Conservation (phyloP, 1,139 yeast genomes). For the Sugiyamaella pinicola region DNA sequence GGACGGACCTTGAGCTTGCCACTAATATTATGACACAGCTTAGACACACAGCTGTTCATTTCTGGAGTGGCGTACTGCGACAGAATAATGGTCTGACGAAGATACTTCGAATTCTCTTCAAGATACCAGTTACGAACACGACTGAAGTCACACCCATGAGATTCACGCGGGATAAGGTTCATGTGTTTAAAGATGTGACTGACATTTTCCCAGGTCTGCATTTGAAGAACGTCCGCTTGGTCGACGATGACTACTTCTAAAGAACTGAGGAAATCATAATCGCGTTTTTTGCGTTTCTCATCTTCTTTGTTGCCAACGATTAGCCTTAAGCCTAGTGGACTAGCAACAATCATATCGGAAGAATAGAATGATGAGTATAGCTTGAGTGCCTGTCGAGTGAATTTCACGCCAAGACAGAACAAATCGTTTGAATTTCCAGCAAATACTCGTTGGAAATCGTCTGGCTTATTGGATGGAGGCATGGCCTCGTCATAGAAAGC, state of each 20-base stretch:
- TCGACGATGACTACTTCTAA: constrained; percentile 81
- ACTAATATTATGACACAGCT: constrained; percentile 60
- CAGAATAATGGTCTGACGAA: constrained; percentile 79
- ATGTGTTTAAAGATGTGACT: constrained; percentile 64
- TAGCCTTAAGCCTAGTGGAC: constrained; percentile 88
- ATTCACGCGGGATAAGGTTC: constrained; percentile 75
- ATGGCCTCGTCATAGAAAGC: constrained; percentile 62
- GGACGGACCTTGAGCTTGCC: constrained; percentile 56
- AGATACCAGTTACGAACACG: constrained; percentile 91
- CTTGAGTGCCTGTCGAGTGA: constrained; percentile 84
- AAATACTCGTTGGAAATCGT: constrained; percentile 76
- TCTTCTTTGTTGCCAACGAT: constrained; percentile 57
- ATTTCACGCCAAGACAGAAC: constrained; percentile 84
- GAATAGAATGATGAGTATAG: constrained; percentile 81
- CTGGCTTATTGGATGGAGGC: constrained; percentile 67
- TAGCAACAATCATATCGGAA: constrained; percentile 85
- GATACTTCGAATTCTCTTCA: constrained; percentile 72
- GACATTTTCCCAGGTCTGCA: constrained; percentile 94
- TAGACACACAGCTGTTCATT: constrained; percentile 64
- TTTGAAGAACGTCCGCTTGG: constrained; percentile 81
- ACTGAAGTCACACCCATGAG: constrained; percentile 85
- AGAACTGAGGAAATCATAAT: constrained; percentile 77
- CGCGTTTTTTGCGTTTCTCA: constrained; percentile 42
- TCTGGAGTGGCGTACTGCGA: constrained; percentile 79
- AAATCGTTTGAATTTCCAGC: constrained; percentile 91